Percentiles rank a stretch among this genome's conserved stretches.
Conservation (phyloP, 169 alveolate genomes). For the Cystoisospora suis region DNA sequence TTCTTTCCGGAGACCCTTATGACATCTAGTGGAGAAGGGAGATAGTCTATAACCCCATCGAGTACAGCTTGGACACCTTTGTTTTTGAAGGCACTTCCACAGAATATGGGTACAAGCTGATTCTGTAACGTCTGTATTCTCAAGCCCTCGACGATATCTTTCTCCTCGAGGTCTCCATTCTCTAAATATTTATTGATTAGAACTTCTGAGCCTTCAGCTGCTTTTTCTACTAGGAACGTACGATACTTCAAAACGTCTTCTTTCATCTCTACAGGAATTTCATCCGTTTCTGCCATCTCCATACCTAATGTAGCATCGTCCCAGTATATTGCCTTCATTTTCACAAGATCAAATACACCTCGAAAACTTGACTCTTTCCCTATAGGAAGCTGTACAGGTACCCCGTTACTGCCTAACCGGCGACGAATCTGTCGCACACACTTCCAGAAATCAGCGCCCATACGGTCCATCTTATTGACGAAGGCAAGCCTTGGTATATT, state of each 20-base stretch:
- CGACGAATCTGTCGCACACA: conserved; percentile 85
- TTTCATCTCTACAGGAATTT: conserved; percentile 65
- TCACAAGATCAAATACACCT: conserved; percentile 88
- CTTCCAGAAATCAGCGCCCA: conserved; percentile 87
- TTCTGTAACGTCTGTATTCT: conserved; percentile 78
- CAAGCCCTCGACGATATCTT: conserved; percentile 78
- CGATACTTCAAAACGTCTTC: conserved; percentile 27
- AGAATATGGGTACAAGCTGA: conserved; percentile 80
- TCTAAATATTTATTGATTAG: conserved; percentile 85
- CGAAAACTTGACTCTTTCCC: conserved; percentile 83
- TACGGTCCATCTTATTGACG: conserved; percentile 94
- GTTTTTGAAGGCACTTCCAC: conserved; percentile 93
- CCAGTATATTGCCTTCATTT: conserved; percentile 63
- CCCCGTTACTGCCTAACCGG: conserved; percentile 85
- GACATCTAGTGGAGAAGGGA: conserved; percentile 89
- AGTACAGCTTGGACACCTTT: conserved; percentile 92
- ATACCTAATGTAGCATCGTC: conserved; percentile 63
- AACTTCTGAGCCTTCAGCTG: conserved; percentile 87
- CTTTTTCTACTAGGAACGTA: conserved; percentile 61
- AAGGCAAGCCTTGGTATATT: conserved; percentile 90
- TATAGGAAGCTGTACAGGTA: conserved; percentile 90
- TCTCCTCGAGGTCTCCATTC: conserved; percentile 59
- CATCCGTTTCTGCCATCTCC: conserved; percentile 48
- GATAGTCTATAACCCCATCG: conserved; percentile 89
- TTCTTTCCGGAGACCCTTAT: neutral